Evolutionary conservation across 768 basidiomycete genomes (phyloP).

Genomic region (Lentinula lateritia): DNA sequence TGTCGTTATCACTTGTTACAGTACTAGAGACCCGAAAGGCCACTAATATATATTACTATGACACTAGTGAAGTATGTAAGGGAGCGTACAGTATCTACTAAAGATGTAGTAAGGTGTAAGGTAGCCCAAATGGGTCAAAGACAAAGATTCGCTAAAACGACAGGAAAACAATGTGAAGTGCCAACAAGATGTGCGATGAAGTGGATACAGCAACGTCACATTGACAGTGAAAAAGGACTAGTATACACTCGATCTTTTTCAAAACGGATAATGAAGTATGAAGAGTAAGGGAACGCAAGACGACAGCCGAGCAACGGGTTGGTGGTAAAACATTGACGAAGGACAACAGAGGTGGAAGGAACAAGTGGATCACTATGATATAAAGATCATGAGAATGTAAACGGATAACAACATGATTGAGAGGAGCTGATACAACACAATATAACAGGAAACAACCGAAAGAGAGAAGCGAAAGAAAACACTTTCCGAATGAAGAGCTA

Average conservation of each 20-base stretch:
- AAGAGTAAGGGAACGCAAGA: no score
- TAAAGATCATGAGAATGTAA: background rate
- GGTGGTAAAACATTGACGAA: no score
- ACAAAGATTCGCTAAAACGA: background rate
- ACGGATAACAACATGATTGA: background rate
- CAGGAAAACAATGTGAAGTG: background rate
- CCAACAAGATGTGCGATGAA: no score
- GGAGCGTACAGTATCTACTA: background rate
- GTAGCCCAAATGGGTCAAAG: background rate
- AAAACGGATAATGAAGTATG: no score
- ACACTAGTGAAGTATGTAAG: background rate
- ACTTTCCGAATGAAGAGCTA: background rate
- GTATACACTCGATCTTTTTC: no score
- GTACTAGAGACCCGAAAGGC: no score
- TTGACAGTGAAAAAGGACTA: background rate
- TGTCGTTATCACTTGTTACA: no score
- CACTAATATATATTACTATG: no score
- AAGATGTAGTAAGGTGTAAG: background rate
- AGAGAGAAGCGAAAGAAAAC: background rate
- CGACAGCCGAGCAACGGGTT: no score
- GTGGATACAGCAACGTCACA: no score
- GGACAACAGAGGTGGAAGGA: no score
- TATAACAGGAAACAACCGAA: background rate
- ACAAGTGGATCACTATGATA: background rate
- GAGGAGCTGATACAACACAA: background rate